Conservation (phyloP, 1,139 yeast genomes). For the Protomyces lactucae-debilis region DNA sequence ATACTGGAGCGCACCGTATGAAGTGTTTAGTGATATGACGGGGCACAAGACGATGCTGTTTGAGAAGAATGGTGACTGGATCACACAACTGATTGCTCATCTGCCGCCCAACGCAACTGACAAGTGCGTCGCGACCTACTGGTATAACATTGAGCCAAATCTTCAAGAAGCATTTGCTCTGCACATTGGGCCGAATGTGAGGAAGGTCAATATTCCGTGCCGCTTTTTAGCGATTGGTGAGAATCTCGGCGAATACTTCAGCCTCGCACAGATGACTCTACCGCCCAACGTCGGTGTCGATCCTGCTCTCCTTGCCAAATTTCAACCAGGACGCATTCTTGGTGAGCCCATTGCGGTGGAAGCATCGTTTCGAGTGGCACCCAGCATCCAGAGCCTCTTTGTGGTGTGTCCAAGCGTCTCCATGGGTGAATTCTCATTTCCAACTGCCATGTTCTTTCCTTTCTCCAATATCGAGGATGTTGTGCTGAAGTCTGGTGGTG, state of each 20-base stretch:
- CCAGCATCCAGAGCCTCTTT: not conserved
- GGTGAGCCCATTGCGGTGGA: not conserved
- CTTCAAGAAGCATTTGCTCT: not conserved
- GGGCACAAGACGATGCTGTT: not conserved
- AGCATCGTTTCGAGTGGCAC: not conserved
- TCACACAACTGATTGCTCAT: not conserved
- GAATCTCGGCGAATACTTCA: not conserved
- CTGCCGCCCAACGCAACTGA: not conserved
- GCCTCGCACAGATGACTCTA: not conserved
- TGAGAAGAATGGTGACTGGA: not conserved
- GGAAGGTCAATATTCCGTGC: not conserved
- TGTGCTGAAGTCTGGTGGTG: not conserved
- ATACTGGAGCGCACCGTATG: not conserved
- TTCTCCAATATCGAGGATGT: not conserved
- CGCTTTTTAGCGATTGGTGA: not conserved
- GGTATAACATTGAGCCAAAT: not conserved
- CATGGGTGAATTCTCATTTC: not conserved
- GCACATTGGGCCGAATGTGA: not conserved
- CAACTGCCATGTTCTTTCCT: not conserved
- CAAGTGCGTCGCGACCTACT: not conserved
- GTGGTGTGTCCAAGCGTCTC: not conserved
- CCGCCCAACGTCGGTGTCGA: not conserved
- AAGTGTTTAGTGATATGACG: not conserved
- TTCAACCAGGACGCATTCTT: not conserved
- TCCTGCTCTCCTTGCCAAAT: not conserved